Evolutionary conservation across 805 yeast genomes (phyloP).

Genomic region (Yarrowia bubula): DNA sequence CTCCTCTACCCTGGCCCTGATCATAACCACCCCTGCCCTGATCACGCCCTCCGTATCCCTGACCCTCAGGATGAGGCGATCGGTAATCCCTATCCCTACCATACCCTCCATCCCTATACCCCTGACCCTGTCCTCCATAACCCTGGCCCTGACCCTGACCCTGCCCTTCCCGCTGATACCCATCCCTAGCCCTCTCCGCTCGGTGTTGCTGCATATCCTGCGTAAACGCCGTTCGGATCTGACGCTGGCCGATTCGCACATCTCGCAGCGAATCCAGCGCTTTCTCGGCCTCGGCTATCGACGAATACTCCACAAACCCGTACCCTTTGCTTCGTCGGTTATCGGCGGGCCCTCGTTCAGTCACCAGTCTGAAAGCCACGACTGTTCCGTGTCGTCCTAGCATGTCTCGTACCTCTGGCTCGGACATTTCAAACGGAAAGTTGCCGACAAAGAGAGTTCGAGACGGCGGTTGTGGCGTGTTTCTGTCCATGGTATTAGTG

Average conservation of each 20-base stretch:
- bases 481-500: too few relatives aligned
- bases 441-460: conserved; percentile 34
- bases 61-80: background rate
- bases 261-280: conserved; percentile 32
- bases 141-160: background rate
- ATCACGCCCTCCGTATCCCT: background rate
- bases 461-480: conserved; percentile 29
- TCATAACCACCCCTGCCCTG: too few relatives aligned
- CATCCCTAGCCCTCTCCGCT: conserved; percentile 9
- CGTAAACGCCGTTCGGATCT: conserved; percentile 33
- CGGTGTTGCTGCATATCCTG: conserved; percentile 27
- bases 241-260: conserved; percentile 30
- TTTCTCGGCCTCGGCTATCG: conserved; percentile 30
- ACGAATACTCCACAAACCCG: conserved; percentile 34
- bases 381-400: conserved; percentile 32
- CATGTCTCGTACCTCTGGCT: conserved; percentile 32
- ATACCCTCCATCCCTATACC: background rate
- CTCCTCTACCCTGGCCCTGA: too few relatives aligned
- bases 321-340: conserved; percentile 33
- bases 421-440: conserved; percentile 35
- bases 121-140: background rate
- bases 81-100: background rate
- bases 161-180: background rate
- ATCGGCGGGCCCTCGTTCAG: conserved; percentile 31
- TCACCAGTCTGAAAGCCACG: conserved; percentile 30